Conservation (phyloP, 2,329 filamentous ascomycete species). For the Xylariaceae sp. region DNA sequence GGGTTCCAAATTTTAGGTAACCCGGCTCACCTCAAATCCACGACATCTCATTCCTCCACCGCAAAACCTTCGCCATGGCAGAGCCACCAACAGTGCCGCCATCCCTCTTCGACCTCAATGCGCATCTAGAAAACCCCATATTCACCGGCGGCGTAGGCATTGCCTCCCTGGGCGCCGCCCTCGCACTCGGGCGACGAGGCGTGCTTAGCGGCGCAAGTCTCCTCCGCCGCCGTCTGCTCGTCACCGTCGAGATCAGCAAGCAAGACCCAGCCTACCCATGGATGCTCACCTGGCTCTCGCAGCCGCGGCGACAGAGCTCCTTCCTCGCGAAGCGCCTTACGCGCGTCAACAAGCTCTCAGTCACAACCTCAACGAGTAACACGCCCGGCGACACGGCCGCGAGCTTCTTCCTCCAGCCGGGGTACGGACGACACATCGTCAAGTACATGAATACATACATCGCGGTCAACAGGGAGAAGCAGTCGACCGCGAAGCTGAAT, state of each 20-base stretch:
- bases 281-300: conserved; percentile 92
- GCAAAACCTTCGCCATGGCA: conserved; percentile 24
- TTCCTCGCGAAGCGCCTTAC: conserved; percentile 59
- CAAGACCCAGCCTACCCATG: conserved; percentile 91
- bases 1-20: neutral
- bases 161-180: conserved; percentile 78
- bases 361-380: conserved; percentile 54
- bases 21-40: neutral
- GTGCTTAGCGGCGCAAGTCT: conserved; percentile 69
- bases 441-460: conserved; percentile 87
- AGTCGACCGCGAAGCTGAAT: conserved; percentile 74
- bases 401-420: conserved; percentile 84
- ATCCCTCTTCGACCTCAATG: conserved; percentile 49
- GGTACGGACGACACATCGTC: conserved; percentile 84
- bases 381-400: conserved; percentile 68
- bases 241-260: conserved; percentile 93
- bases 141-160: conserved; percentile 81
- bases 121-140: conserved; percentile 61
- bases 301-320: conserved; percentile 66
- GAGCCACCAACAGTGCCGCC: conserved; percentile 22
- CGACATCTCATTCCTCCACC: neutral
- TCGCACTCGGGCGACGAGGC: conserved; percentile 78
- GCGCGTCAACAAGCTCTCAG: conserved; percentile 58
- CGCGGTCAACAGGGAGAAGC: conserved; percentile 80
- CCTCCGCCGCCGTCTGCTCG: conserved; percentile 79